Evolutionary conservation across 2,329 filamentous ascomycete species (phyloP), one percentile per base, ranked within the genome.

Genomic region (Alternaria angustiovoidea): DNA sequence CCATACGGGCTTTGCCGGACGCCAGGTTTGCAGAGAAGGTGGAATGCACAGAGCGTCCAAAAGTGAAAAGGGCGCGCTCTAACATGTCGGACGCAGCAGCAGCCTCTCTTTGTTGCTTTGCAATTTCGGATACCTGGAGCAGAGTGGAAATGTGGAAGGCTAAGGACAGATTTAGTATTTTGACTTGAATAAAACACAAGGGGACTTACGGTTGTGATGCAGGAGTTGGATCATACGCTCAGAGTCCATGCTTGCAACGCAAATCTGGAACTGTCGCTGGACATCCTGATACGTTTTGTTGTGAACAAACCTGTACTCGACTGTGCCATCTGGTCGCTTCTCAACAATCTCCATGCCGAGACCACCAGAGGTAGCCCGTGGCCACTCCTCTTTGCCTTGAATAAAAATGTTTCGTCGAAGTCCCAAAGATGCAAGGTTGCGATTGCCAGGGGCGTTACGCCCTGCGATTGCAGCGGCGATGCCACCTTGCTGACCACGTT

Each of bases 71-170:
- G 0, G 94, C 94, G 46, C 95, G 87, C 80, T 98, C 94, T 54
- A 96, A 88, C 2, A 98, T 86, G 71, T 98, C 94, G 4, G 92
- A 90, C 0, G 94, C 89, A 4, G 95, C 87, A 1, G 94, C 88
- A 75, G 93, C 90, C 74, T 98, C 95, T 54, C 93, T 88, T 74
- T 97, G 93, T 67, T 97, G 91, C 75, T 95, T 94, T 12, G 93
- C 93, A 51, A 98, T 91, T 75, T 93, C 92, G 63, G 92, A 96
- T 28, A 96, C 93, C 75, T 97, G 94, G 22, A 98, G 88, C n/a
- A 98, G 86, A 2, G 92, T 94, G 1, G 93, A 95, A 67, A 98
- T 90, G 75, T 98, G 94, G 76, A 97, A 98, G 4, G 94, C 85
- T 87, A 60, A 38, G 39, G 38, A n/a, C 53, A 44, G 9, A 24